A percentile compares a stretch with the other conserved stretches of the same genome.
These are phyloP conservation scores for Trypanosoma congolense DNA, from an alignment of 208 protist species.

Conservation along the genomic window DNA sequence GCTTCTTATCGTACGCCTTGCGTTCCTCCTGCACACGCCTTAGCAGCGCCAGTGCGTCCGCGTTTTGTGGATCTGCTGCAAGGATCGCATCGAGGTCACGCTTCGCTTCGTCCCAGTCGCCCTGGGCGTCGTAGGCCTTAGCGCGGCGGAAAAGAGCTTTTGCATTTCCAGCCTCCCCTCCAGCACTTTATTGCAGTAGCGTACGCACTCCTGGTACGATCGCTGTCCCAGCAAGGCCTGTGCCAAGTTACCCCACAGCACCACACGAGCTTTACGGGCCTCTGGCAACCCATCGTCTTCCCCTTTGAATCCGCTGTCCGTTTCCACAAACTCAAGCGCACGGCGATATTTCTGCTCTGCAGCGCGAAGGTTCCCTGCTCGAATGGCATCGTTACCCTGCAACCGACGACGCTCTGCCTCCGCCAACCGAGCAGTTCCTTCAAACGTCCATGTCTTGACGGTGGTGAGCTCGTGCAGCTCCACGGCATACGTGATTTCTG, in stretches of 20 bases:
- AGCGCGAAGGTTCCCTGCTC: constrained; percentile 41
- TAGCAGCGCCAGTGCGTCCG: constrained; percentile 48
- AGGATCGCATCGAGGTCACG: constrained; percentile 46
- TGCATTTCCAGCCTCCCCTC: constrained; percentile 39
- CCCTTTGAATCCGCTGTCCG: constrained; percentile 62
- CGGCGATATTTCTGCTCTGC: constrained; percentile 83
- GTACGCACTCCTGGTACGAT: constrained; percentile 39
- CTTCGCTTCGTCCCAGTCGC: constrained; percentile 72
- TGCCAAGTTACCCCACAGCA: constrained; percentile 65
- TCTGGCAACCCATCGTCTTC: constrained; percentile 58
- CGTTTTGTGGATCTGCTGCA: constrained; percentile 47
- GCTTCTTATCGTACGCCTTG: constrained; percentile 74
- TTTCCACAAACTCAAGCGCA: constrained; percentile 79
- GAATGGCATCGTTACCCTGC: constrained; percentile 78
- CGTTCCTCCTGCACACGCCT: constrained; percentile 37
- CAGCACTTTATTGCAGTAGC: constrained; percentile 67
- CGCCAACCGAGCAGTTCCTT: constrained; percentile 50
- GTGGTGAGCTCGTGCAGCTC: constrained; percentile 50
- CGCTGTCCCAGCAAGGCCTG: constrained; percentile 66
- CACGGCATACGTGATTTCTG: constrained; percentile 63
- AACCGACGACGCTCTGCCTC: constrained; percentile 67
- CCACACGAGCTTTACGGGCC: constrained; percentile 44
- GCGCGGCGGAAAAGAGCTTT: constrained; percentile 78
- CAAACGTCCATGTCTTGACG: constrained; percentile 65
- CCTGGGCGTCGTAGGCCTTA: constrained; percentile 52